phyloP scores from a whole-genome alignment of 768 basidiomycete genomes.

The Mycena vulgaris region DNA sequence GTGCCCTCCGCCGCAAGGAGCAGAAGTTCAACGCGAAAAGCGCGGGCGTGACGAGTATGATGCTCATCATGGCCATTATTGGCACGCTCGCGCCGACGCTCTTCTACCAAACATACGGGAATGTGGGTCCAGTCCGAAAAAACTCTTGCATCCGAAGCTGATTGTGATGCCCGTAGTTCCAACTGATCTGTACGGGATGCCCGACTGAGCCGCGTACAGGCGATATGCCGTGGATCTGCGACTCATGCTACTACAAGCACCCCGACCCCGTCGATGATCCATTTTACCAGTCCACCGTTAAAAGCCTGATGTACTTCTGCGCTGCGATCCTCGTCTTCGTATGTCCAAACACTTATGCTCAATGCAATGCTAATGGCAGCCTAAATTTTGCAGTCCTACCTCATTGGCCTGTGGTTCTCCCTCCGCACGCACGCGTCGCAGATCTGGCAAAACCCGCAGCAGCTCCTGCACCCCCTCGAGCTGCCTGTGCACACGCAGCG shows the following conservation, averaged over 20 bases:
- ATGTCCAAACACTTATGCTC: constrained; percentile 49
- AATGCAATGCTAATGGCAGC: constrained; percentile 20
- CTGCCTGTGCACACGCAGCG: constrained; percentile 67
- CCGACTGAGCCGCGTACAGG: constrained; percentile 61
- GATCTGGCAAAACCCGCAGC: constrained; percentile 99
- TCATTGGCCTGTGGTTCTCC: constrained; percentile 98
- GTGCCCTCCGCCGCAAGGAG: constrained; percentile 92
- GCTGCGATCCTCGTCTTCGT: constrained; percentile 92
- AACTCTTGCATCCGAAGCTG: background rate
- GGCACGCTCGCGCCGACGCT: constrained; percentile 95
- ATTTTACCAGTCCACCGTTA: constrained; percentile 97
- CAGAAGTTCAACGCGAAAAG: constrained; percentile 99
- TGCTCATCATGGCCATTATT: constrained; percentile 99
- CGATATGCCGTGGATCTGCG: constrained; percentile 84
- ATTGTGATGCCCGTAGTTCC: constrained; percentile 70
- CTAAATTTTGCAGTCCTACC: constrained; percentile 79
- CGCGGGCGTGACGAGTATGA: constrained; percentile 98
- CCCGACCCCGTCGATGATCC: constrained; percentile 94
- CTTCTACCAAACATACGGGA: constrained; percentile 98
- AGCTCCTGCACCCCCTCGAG: constrained; percentile 79
- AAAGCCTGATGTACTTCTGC: constrained; percentile 96
- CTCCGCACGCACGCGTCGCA: constrained; percentile 97
- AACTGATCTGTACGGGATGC: constrained; percentile 88
- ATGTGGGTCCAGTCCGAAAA: constrained; percentile 69
- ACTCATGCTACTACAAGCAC: constrained; percentile 95